Evolutionary conservation across 257 asterid genomes (phyloP).

Genomic region (Rubia yunnanensis): DNA sequence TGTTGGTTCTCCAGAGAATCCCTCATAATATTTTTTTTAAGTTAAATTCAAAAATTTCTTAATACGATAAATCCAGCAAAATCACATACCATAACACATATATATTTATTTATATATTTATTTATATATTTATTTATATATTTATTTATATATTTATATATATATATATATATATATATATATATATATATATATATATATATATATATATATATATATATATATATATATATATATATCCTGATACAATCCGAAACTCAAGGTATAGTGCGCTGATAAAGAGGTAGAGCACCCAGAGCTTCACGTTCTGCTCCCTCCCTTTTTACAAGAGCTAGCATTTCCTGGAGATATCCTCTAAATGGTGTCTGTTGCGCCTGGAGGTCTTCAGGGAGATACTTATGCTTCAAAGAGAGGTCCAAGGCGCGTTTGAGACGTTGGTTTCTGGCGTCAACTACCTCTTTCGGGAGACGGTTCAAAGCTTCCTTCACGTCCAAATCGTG

Average conservation of each 20-base stretch:
- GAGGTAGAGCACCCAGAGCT: constrained; percentile 93
- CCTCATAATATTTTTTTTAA: too few species aligned
- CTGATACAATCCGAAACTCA: constrained; percentile 19
- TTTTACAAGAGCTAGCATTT: constrained; percentile 71
- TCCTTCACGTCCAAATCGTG: constrained; percentile 81
- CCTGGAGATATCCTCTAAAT: constrained; percentile 75
- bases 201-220: too few species aligned
- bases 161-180: too few species aligned
- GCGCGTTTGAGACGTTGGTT: constrained; percentile 83
- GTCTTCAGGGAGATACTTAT: constrained; percentile 52
- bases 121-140: too few species aligned
- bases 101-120: too few species aligned
- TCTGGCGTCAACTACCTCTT: constrained; percentile 75
- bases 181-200: too few species aligned
- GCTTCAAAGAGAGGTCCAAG: constrained; percentile 91
- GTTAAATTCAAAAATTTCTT: too few species aligned
- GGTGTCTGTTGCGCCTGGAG: constrained; percentile 93
- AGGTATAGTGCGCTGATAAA: constrained; percentile 84
- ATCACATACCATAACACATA: too few species aligned
- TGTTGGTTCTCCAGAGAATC: too few species aligned
- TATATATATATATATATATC: too few species aligned
- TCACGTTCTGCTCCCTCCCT: constrained; percentile 86
- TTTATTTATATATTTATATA: too few species aligned
- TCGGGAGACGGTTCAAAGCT: constrained; percentile 83
- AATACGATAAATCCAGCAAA: too few species aligned